phyloP scores from a whole-genome alignment of 129 eudicot species.

The Chrysanthemum makinoi region DNA sequence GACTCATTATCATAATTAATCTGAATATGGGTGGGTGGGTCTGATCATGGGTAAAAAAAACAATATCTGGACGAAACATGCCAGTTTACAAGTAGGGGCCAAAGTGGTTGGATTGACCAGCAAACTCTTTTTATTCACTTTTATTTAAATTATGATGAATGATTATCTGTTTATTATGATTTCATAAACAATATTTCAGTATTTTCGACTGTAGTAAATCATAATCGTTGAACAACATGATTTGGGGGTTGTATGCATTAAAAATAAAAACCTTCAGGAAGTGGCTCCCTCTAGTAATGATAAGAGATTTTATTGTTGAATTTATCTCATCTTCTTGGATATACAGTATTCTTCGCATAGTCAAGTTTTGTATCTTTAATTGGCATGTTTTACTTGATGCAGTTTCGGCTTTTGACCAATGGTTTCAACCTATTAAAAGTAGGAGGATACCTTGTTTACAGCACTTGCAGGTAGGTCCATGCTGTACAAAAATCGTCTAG shows the following conservation, averaged over 20 bases:
- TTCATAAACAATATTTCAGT: too few species aligned
- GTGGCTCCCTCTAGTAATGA: neutral
- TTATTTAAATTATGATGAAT: too few species aligned
- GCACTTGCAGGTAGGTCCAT: slow-evolving; percentile 83
- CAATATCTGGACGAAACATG: neutral
- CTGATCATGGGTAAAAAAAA: neutral
- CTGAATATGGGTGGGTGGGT: neutral
- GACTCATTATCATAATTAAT: neutral
- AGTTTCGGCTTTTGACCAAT: slow-evolving; percentile 82
- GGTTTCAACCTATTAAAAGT: slow-evolving; percentile 80
- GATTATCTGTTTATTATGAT: too few species aligned
- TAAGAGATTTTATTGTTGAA: neutral
- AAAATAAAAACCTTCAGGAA: too few species aligned
- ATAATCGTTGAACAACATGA: too few species aligned
- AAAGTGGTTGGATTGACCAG: too few species aligned
- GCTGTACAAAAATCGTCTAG: neutral
- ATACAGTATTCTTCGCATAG: neutral
- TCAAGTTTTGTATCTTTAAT: slow-evolving; percentile 9
- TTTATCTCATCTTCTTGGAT: neutral
- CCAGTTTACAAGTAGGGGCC: too few species aligned
- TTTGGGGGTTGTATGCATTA: too few species aligned
- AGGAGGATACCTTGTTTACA: slow-evolving; percentile 85
- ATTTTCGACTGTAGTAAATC: too few species aligned
- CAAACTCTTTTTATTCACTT: too few species aligned
- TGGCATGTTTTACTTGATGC: slow-evolving; percentile 23